Conservation (phyloP, 1,139 yeast species). For the Scheffersomyces titani region DNA sequence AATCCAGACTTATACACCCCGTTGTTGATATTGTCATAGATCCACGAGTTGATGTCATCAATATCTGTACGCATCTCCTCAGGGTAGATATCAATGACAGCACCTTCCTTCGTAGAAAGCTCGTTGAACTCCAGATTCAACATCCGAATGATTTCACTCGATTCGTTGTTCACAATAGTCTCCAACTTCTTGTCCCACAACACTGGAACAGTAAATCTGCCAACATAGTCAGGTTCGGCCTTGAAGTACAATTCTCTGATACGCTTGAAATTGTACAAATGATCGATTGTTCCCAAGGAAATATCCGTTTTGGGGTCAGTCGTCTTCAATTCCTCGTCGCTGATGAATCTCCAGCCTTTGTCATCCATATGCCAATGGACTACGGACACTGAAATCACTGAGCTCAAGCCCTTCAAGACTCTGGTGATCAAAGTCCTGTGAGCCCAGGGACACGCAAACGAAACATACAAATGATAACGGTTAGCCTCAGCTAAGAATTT, state of each 20-base stretch:
- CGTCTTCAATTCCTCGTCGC: slow-evolving; percentile 25
- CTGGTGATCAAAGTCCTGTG: slow-evolving; percentile 81
- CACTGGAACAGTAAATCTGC: slow-evolving; percentile 89
- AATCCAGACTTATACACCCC: slow-evolving; percentile 96
- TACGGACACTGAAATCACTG: slow-evolving; percentile 64
- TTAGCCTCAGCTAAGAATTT: slow-evolving; percentile 71
- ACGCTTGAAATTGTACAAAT: slow-evolving; percentile 57
- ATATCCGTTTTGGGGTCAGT: slow-evolving; percentile 34
- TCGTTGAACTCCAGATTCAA: slow-evolving; percentile 69
- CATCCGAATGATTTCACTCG: slow-evolving; percentile 85
- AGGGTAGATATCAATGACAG: slow-evolving; percentile 67
- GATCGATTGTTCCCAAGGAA: slow-evolving; percentile 65
- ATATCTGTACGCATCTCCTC: slow-evolving; percentile 51
- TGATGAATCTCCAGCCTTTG: slow-evolving; percentile 82
- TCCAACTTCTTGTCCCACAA: slow-evolving; percentile 83
- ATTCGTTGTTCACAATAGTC: slow-evolving; percentile 88
- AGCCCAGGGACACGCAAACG: slow-evolving; percentile 95
- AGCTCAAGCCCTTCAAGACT: slow-evolving; percentile 72
- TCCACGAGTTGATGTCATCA: slow-evolving; percentile 82
- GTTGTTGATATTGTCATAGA: slow-evolving; percentile 82
- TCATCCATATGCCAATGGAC: slow-evolving; percentile 89
- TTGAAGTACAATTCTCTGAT: slow-evolving; percentile 72
- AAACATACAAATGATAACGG: slow-evolving; percentile 86
- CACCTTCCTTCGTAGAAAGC: slow-evolving; percentile 37
- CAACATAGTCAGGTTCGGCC: slow-evolving; percentile 73